A percentile compares a stretch with the other conserved stretches of the same genome.
These are phyloP conservation scores for Alternaria viburni DNA, from an alignment of 2,329 filamentous ascomycete species.

Conservation along the genomic window DNA sequence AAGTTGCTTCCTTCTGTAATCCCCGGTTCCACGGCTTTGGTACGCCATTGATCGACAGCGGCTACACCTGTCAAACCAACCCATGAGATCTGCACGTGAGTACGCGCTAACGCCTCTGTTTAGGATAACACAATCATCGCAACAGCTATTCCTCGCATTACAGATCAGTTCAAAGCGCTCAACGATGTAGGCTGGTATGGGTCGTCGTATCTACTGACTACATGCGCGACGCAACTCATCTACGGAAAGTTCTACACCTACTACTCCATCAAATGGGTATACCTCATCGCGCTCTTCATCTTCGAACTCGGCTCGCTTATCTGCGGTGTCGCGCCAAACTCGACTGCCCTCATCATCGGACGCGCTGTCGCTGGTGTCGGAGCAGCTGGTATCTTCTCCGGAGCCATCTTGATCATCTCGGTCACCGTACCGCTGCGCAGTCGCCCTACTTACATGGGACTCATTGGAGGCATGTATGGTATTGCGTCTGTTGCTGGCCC, in stretches of 20 bases:
- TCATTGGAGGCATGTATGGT: conserved; percentile 59
- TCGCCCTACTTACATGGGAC: conserved; percentile 57
- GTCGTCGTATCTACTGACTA: conserved; percentile 51
- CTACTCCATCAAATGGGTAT: conserved; percentile 57
- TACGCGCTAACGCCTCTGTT: background rate
- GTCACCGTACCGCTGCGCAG: conserved; percentile 53
- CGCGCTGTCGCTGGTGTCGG: conserved; percentile 59
- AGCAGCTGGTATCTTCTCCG: conserved; percentile 58
- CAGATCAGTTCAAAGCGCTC: conserved; percentile 55
- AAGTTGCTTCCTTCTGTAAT: conserved; percentile 7
- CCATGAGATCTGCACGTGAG: background rate
- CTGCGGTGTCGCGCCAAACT: conserved; percentile 59
- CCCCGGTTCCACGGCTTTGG: background rate
- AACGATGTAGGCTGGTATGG: conserved; percentile 57
- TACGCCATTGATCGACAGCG: conserved; percentile 3
- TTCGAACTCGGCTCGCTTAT: conserved; percentile 61
- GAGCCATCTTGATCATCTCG: conserved; percentile 56
- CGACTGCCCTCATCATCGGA: conserved; percentile 58
- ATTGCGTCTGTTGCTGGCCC: conserved; percentile 57
- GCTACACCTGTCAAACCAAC: background rate
- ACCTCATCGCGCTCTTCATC: conserved; percentile 52
- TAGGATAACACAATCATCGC: conserved; percentile 57
- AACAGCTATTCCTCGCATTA: conserved; percentile 57
- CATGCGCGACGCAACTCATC: conserved; percentile 49
- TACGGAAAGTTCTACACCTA: conserved; percentile 55